Evolutionary conservation across 2,329 filamentous ascomycete species (phyloP), one percentile per base, ranked within the genome.

Genomic region (Fusarium equiseti): DNA sequence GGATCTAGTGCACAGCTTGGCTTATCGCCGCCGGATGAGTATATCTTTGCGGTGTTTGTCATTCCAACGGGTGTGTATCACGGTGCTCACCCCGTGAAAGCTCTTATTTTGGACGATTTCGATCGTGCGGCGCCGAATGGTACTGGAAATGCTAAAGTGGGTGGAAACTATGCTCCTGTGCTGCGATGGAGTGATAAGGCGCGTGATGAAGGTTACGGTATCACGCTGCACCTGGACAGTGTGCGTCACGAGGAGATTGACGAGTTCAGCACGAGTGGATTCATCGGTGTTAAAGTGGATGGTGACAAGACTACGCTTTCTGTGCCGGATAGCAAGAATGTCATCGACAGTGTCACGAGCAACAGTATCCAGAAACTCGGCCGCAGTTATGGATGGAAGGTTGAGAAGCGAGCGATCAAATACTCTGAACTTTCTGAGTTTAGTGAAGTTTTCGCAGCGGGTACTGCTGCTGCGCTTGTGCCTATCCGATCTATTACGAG

Each of bases 151-250:
- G 95, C 94, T n/a, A 98, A 98, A 83, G 88, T 98, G 5, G 95
- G 96, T 27, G 96, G 95, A 16, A 98, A 98, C 83, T 98, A 98
- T 78, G 95, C 95, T 12, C 95, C 95, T 5, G 95, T 98, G 8
- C 82, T 98, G 76, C 87, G 92, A 59, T 94, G 93, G 87, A 97
- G 93, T 77, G 94, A 97, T 75, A 91, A 88, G 77, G 95, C 96
- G 2, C 85, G 91, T 62, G 83, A 85, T 20, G 88, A 93, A 64
- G 95, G 95, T 32, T 98, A 88, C 77, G 95, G 93, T n/a, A 98
- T 98, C 77, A 98, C 95, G 3, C 85, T 98, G 76, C 95, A 98
- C 79, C 84, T 98, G 58, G 96, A 98, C 82, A 96, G 92, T 79
- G 90, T 90, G 77, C 92, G 89, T 12, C 88, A 95, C 74, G 91